These are phyloP conservation scores for Kodamaea anthophila DNA, from an alignment of 1,139 yeast genomes.

Conservation along the genomic window DNA sequence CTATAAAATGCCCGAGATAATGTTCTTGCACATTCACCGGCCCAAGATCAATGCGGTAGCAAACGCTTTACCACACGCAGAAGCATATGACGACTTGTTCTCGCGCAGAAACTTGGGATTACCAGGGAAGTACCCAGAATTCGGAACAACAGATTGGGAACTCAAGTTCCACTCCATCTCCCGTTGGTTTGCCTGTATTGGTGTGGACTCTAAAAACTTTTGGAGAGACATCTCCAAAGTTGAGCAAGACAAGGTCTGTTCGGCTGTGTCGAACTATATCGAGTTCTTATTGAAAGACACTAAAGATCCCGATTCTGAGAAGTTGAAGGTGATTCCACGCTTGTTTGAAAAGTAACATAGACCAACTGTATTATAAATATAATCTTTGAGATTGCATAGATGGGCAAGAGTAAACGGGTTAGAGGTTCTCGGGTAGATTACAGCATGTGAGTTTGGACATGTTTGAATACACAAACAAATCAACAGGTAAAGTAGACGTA, in stretches of 20 bases:
- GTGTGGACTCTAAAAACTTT: conserved; percentile 16
- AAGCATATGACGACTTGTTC: conserved; percentile 9
- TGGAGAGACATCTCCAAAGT: conserved; percentile 18
- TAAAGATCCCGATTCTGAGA: conserved; percentile 4
- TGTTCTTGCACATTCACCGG: conserved; percentile 38
- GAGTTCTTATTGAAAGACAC: conserved; percentile 17
- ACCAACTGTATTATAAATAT: no score
- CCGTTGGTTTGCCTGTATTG: conserved; percentile 30
- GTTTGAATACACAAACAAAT: no score
- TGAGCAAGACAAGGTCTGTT: conserved; percentile 23
- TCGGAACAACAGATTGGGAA: conserved; percentile 27
- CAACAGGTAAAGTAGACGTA: no score
- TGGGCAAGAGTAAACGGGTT: no score
- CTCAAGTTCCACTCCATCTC: conserved; percentile 29
- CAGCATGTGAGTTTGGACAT: no score
- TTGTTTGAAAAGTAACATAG: no score
- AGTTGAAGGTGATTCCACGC: conserved; percentile 4
- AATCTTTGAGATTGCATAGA: neutral
- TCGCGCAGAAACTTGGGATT: conserved; percentile 13
- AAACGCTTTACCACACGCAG: conserved; percentile 13
- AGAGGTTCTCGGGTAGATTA: no score
- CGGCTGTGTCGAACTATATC: conserved; percentile 19
- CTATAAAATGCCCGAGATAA: conserved; percentile 19
- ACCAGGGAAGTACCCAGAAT: conserved; percentile 12
- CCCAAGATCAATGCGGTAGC: conserved; percentile 33